phyloP scores from a whole-genome alignment of 139 green algal species.

The Parachlorella kessleri region DNA sequence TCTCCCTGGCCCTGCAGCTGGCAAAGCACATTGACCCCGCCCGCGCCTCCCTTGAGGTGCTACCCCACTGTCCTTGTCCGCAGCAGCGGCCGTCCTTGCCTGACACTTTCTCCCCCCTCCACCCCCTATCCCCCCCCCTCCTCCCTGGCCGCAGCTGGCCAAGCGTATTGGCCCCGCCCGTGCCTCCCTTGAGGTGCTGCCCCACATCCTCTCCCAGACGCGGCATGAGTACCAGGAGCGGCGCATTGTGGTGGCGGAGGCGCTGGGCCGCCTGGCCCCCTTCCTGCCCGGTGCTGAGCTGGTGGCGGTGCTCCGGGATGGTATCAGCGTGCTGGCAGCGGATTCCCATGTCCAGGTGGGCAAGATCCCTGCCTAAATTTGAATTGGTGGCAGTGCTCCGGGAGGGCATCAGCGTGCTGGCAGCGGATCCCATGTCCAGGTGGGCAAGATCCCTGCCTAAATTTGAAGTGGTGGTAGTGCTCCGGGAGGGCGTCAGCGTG shows the following conservation, averaged over 20 bases:
- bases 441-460: slow-evolving; percentile 14
- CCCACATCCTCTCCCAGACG: not conserved
- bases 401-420: slow-evolving; percentile 12
- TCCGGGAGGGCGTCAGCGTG: slow-evolving; percentile 12
- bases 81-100: no score
- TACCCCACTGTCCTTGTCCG: no score
- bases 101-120: not conserved
- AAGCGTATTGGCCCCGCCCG: slow-evolving; percentile 14
- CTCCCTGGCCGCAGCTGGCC: slow-evolving; percentile 6
- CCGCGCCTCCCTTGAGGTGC: slow-evolving; percentile 20
- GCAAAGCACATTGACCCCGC: slow-evolving; percentile 15
- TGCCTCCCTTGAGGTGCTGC: slow-evolving; percentile 24
- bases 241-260: slow-evolving; percentile 22
- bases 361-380: not conserved
- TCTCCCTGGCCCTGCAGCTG: not conserved
- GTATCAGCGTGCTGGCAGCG: slow-evolving; percentile 14
- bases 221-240: slow-evolving; percentile 9
- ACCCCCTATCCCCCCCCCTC: not conserved
- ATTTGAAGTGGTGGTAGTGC: not conserved
- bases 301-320: slow-evolving; percentile 5
- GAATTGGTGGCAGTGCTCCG: not conserved
- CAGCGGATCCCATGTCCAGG: slow-evolving; percentile 8
- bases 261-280: slow-evolving; percentile 12
- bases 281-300: not conserved
- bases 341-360: slow-evolving; percentile 19